Base-by-base conservation (phyloP, 495 filamentous ascomycete species). In the Aspergillus nanangensis region DNA sequence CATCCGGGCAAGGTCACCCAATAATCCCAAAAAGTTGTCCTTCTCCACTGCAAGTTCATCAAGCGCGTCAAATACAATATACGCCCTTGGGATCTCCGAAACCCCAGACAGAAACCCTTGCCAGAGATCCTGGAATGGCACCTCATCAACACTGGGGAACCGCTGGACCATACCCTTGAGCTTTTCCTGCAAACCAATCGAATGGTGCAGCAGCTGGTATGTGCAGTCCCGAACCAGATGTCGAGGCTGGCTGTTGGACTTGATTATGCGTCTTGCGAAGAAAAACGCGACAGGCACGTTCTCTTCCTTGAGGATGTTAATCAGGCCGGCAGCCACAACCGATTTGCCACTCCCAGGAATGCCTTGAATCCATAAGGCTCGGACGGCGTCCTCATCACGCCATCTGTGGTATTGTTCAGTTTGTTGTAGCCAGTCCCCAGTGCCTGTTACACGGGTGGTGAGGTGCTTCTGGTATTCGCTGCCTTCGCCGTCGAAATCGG, bases 241-340 rank as follows among this genome's bases (percentile, higher is more conserved):
- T 4, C 54, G 40, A 0, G 74, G 72, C n/a, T 55, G 50, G 50
- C 70, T 67, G 45, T 80, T 79, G 5, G 67, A 61, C 18, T 55
- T 51, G 44, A 80, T 70, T 49, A 77, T 78, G 34, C 77, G 69
- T 2, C 76, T 68, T 51, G 77, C 77, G 57, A 81, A 81, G 58
- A 81, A 78, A 49, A 55, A 77, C 0, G 79, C 55, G 1, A 76
- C 68, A 1, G 70, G 72, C 5, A 41, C 45, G 25, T 50, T 37
- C 25, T 62, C 44, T 55, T 58, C 14, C 32, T 34, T 21, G 44
- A 76, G 58, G 4, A 52, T 36, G 11, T 56, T 18, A 25, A 65
- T 56, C 10, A 75, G 40, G 3, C 34, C 50, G 3, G 74, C 73
- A 27, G 73, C 73, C 13, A 76, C 36, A 15, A 80, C 74, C 9